Conservation (phyloP, 805 yeast genomes). For the Candida golubevii region DNA sequence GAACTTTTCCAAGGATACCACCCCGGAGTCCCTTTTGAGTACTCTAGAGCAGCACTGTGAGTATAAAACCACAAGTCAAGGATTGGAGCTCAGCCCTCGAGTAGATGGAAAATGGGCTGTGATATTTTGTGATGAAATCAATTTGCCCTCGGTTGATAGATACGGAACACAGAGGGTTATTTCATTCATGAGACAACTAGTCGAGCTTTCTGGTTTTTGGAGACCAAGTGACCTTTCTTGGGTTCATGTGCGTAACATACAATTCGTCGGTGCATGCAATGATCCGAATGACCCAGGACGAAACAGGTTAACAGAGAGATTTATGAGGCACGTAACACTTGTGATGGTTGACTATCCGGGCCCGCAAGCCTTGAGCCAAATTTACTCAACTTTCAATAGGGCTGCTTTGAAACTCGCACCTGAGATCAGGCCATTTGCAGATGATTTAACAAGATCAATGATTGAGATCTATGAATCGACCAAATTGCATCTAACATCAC, state of each 20-base stretch:
- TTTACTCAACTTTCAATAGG: conserved; percentile 55
- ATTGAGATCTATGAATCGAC: conserved; percentile 53
- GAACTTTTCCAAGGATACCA: conserved; percentile 80
- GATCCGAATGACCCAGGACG: conserved; percentile 84
- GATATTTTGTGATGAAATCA: conserved; percentile 88
- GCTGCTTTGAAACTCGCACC: conserved; percentile 63
- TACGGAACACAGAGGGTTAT: conserved; percentile 74
- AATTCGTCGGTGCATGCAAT: conserved; percentile 93
- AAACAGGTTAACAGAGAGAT: conserved; percentile 49
- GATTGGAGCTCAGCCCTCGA: conserved; percentile 54
- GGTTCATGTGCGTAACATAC: conserved; percentile 61
- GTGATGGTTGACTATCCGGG: conserved; percentile 81
- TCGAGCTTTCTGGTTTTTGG: conserved; percentile 80
- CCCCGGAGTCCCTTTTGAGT: conserved; percentile 55
- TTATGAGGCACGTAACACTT: conserved; percentile 61
- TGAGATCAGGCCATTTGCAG: conserved; percentile 49
- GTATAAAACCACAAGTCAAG: conserved; percentile 49
- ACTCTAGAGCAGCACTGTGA: conserved; percentile 71
- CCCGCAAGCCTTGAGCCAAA: conserved; percentile 52
- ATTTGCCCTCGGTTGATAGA: conserved; percentile 67
- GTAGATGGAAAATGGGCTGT: conserved; percentile 67
- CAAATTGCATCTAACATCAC: conserved; percentile 34
- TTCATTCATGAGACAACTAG: conserved; percentile 66
- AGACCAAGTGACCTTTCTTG: conserved; percentile 53
- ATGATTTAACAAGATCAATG: conserved; percentile 59